Evolutionary conservation across 192 early-diverging fungal genomes (phyloP), one percentile per base, ranked within the genome.

Genomic region (Pilobolus umbonatus): DNA sequence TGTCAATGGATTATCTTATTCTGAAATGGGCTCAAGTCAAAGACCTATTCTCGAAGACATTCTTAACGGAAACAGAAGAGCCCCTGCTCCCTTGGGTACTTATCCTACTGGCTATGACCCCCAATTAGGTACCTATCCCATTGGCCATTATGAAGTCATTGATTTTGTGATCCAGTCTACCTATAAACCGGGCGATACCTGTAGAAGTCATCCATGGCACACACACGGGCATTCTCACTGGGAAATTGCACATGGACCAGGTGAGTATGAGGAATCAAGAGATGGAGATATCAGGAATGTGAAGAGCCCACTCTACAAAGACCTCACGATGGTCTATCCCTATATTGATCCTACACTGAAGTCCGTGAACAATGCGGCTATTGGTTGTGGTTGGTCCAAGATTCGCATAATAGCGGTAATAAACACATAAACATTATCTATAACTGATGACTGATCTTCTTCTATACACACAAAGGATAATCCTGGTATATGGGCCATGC

Each of bases 161-260:
- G 69, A 71, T 22, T 46, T 71, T 19, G 62, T 71, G n/a, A 43
- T 71, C 2, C 63, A 65, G 26, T 39, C 44, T 35, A 71, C 69
- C 4, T 39, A 62, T 30, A 55, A 30, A 1, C 48, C 54, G 5
- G 52, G 39, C 14, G 58, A 35, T 5, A 35, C 29, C 15, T 71
- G 69, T 36, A 43, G 60, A 29, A 47, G 40, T 46, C 69, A 71
- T 44, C 69, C 69, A 12, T 71, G 64, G 63, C 69, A 71, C 45
- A 65, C 57, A 5, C 69, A 71, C 19, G 69, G 69, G 9, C 69
- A 71, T 21, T 60, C 51, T 29, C 62, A 65, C 45, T 71, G 61
- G 61, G 57, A 54, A 56, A 60, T 71, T 26, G 51, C 69, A 17
- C n/a, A 52, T 12, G 69, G 69, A 21, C 38, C 51, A 38, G 69